These are phyloP conservation scores for Fusarium anguioides DNA, from an alignment of 2,329 filamentous ascomycete genomes.

Conservation along the genomic window DNA sequence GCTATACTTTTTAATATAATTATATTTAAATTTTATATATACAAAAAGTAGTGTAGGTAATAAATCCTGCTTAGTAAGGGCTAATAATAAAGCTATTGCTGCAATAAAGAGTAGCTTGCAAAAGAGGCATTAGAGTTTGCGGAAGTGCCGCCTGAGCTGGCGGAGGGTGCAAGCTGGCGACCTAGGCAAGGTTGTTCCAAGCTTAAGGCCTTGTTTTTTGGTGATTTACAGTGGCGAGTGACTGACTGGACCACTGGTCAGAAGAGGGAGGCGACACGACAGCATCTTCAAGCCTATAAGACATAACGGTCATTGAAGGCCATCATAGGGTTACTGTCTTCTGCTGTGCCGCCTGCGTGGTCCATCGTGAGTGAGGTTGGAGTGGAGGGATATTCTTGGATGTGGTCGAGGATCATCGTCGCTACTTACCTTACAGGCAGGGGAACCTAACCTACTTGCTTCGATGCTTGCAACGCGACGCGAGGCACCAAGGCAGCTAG, in stretches of 20 bases:
- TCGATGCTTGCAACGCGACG: conserved; percentile 30
- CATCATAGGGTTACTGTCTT: conserved; percentile 10
- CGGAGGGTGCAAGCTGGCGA: neutral
- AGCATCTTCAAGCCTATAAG: conserved; percentile 3
- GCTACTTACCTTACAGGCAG: conserved; percentile 13
- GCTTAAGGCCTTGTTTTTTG: conserved; percentile 3
- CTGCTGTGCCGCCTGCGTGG: conserved; percentile 27
- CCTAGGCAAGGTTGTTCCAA: neutral
- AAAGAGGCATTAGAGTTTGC: conserved; percentile 16
- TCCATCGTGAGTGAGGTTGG: conserved; percentile 29
- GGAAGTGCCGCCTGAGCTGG: conserved; percentile 12
- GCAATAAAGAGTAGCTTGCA: neutral
- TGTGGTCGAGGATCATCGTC: conserved; percentile 36
- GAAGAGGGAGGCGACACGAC: conserved; percentile 8
- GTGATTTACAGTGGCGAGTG: conserved; percentile 15
- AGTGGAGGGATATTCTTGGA: conserved; percentile 16
- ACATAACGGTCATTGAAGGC: neutral
- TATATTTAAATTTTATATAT: too few relatives aligned
- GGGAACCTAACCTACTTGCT: conserved; percentile 2
- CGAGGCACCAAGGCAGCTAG: conserved; percentile 38
- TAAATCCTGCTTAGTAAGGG: neutral
- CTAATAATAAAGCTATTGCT: neutral
- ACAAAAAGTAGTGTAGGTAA: too few relatives aligned
- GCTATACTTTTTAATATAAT: too few relatives aligned
- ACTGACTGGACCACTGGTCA: too few relatives aligned